A percentile compares a stretch with the other conserved stretches of the same genome.
Conservation (phyloP, 148 eudicot genomes). For the Camellia lanceoleosa region DNA sequence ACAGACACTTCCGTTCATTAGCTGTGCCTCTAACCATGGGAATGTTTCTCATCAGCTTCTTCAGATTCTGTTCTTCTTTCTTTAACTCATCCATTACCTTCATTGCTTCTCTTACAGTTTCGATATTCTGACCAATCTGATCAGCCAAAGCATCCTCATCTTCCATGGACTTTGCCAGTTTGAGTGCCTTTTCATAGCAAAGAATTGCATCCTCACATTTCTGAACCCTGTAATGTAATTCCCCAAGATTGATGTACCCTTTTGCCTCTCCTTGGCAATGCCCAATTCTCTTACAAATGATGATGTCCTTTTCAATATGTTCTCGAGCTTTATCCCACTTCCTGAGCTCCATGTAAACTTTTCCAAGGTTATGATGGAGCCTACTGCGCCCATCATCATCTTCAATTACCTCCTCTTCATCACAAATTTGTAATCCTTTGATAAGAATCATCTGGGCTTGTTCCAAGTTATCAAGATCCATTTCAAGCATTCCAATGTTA, state of each 20-base stretch:
- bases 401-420: slow-evolving; percentile 80
- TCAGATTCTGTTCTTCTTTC: slow-evolving; percentile 67
- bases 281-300: slow-evolving; percentile 62
- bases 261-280: slow-evolving; percentile 95
- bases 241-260: slow-evolving; percentile 92
- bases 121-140: slow-evolving; percentile 64
- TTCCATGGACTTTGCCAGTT: slow-evolving; percentile 76
- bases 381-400: slow-evolving; percentile 78
- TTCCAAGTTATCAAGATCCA: slow-evolving; percentile 83
- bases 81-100: slow-evolving; percentile 58
- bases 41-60: slow-evolving; percentile 61
- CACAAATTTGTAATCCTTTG: slow-evolving; percentile 74
- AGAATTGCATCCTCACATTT: slow-evolving; percentile 69
- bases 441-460: slow-evolving; percentile 66
- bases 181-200: slow-evolving; percentile 71
- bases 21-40: slow-evolving; percentile 56
- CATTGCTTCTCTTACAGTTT: slow-evolving; percentile 48
- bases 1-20: slow-evolving; percentile 56
- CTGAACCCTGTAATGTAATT: slow-evolving; percentile 58
- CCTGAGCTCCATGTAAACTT: slow-evolving; percentile 67
- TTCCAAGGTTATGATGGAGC: slow-evolving; percentile 93
- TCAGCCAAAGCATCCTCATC: slow-evolving; percentile 73
- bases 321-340: slow-evolving; percentile 65
- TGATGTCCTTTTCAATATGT: slow-evolving; percentile 73
- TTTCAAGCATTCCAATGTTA: slow-evolving; percentile 89